Conservation (phyloP, 2,329 filamentous ascomycete genomes). For the Claviceps purpurea region DNA sequence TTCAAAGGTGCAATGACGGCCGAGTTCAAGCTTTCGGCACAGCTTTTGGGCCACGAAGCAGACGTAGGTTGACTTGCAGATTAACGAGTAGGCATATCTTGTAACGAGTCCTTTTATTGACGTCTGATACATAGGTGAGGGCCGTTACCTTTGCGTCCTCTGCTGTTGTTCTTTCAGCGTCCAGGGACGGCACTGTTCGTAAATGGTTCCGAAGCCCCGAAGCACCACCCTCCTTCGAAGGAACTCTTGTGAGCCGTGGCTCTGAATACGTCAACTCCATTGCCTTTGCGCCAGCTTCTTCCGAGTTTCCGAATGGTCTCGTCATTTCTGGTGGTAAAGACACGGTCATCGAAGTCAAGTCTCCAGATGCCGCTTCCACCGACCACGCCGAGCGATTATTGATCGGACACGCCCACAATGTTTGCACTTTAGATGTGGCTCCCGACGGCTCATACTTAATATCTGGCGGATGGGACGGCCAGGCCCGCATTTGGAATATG, state of each 20-base stretch:
- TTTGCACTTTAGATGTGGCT: constrained; percentile 74
- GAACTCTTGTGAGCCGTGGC: constrained; percentile 65
- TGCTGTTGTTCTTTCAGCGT: constrained; percentile 67
- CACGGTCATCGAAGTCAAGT: constrained; percentile 80
- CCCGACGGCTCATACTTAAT: constrained; percentile 61
- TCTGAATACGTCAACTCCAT: constrained; percentile 80
- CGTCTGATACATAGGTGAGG: constrained; percentile 52
- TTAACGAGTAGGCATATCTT: not conserved
- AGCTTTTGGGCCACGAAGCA: constrained; percentile 77
- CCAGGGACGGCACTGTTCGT: constrained; percentile 81
- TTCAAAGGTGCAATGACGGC: constrained; percentile 43
- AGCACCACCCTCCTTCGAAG: constrained; percentile 59
- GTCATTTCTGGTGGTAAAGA: constrained; percentile 84
- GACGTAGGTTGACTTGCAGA: constrained; percentile 52
- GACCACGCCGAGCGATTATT: constrained; percentile 78
- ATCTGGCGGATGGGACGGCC: constrained; percentile 87
- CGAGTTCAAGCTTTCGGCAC: constrained; percentile 87
- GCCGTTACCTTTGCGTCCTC: constrained; percentile 66
- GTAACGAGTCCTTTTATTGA: not conserved
- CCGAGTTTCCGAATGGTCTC: constrained; percentile 61
- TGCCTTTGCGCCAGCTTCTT: constrained; percentile 57
- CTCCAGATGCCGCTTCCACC: constrained; percentile 49
- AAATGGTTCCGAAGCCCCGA: constrained; percentile 61
- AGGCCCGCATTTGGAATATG: constrained; percentile 77
- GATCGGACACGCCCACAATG: constrained; percentile 74